phyloP scores from a whole-genome alignment of 768 basidiomycete species.

The Xerocomus spinulosus region DNA sequence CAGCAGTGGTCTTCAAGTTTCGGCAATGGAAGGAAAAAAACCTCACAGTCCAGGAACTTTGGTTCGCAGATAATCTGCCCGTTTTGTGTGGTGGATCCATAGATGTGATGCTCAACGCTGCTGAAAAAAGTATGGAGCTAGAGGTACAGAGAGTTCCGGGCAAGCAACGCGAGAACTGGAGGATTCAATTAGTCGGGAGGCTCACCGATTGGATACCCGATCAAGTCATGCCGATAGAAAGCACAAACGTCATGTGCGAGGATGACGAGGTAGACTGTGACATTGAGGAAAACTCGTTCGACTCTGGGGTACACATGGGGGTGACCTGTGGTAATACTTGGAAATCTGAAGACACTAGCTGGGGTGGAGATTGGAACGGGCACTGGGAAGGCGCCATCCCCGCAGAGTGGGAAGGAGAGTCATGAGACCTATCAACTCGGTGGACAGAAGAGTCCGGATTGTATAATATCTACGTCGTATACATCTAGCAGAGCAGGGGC shows the following conservation, averaged over 20 bases:
- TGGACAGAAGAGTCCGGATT: background rate
- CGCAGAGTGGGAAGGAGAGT: conserved; percentile 1
- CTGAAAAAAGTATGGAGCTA: conserved; percentile 24
- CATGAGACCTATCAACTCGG: background rate
- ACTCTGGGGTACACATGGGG: conserved; percentile 25
- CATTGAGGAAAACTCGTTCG: conserved; percentile 21
- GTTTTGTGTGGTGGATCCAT: conserved; percentile 34
- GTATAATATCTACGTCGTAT: conserved; percentile 25
- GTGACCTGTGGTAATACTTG: conserved; percentile 1
- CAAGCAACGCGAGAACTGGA: conserved; percentile 27
- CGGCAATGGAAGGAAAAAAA: conserved; percentile 46
- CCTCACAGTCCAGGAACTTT: conserved; percentile 41
- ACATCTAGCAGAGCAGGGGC: conserved; percentile 17
- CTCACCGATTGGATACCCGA: conserved; percentile 4
- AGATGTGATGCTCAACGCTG: conserved; percentile 24
- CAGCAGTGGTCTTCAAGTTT: conserved; percentile 49
- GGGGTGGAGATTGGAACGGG: conserved; percentile 11
- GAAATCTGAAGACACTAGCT: conserved; percentile 7
- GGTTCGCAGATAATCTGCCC: conserved; percentile 42
- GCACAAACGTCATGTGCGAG: conserved; percentile 13
- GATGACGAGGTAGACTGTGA: conserved; percentile 20
- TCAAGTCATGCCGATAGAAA: conserved; percentile 9
- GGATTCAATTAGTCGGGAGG: conserved; percentile 25
- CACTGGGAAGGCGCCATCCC: background rate
- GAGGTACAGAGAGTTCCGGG: conserved; percentile 17